Conservation (phyloP, 2,329 filamentous ascomycete genomes). For the Ceratocystis colombiana region DNA sequence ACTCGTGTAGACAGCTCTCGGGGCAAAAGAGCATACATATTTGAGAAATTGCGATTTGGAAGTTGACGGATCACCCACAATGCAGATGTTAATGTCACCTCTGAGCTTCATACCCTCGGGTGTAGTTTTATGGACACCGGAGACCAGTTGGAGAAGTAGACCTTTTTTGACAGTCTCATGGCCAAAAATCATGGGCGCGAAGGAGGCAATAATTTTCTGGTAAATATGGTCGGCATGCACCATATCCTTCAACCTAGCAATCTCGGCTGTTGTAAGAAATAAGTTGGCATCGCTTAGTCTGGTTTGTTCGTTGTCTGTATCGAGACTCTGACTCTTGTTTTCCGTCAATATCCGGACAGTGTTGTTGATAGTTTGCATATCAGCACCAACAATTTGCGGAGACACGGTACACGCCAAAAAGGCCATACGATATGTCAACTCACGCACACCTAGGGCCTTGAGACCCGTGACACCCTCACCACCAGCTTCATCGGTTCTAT, state of each 20-base stretch:
- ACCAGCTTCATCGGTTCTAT: slow-evolving; percentile 68
- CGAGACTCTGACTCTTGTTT: slow-evolving; percentile 52
- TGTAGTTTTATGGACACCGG: slow-evolving; percentile 87
- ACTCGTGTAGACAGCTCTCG: slow-evolving; percentile 91
- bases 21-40: slow-evolving; percentile 95
- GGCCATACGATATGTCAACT: slow-evolving; percentile 90
- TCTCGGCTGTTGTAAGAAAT: slow-evolving; percentile 59
- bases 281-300: slow-evolving; percentile 19
- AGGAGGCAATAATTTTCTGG: slow-evolving; percentile 78
- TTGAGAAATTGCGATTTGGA: slow-evolving; percentile 98
- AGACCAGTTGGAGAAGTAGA: slow-evolving; percentile 83
- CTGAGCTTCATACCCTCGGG: slow-evolving; percentile 89
- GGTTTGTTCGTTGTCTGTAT: slow-evolving; percentile 27
- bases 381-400: slow-evolving; percentile 57
- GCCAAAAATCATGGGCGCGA: slow-evolving; percentile 94
- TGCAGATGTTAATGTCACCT: slow-evolving; percentile 97
- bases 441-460: slow-evolving; percentile 85
- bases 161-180: slow-evolving; percentile 98
- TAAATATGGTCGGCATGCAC: slow-evolving; percentile 96
- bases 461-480: slow-evolving; percentile 78
- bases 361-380: slow-evolving; percentile 43
- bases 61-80: slow-evolving; percentile 92
- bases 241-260: slow-evolving; percentile 83
- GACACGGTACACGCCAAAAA: slow-evolving; percentile 95
- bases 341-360: slow-evolving; percentile 49